phyloP scores from a whole-genome alignment of 805 yeast genomes.

The Deakozyma indianensis region DNA sequence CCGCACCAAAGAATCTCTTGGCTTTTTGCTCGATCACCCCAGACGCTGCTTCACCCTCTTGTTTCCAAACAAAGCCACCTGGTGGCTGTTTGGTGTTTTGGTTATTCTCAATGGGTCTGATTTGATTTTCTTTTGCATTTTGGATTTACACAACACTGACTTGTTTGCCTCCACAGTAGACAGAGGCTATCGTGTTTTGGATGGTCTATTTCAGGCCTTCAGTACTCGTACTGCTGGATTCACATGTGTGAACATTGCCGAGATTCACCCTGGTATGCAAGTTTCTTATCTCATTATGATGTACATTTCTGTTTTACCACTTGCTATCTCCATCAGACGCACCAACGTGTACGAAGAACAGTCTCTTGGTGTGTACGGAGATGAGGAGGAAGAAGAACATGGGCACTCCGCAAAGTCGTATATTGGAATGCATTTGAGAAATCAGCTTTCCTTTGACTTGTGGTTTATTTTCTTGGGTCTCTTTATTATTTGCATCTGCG shows the following conservation, averaged over 20 bases:
- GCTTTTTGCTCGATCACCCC: conserved; percentile 86
- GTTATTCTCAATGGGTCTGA: conserved; percentile 63
- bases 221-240: conserved; percentile 94
- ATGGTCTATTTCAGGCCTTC: conserved; percentile 82
- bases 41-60: conserved; percentile 89
- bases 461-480: conserved; percentile 87
- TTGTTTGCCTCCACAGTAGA: conserved; percentile 1
- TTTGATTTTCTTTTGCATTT: conserved; percentile 60
- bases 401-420: conserved; percentile 29
- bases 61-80: conserved; percentile 86
- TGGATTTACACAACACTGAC: conserved; percentile 43
- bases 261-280: conserved; percentile 79
- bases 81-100: conserved; percentile 79
- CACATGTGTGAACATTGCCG: conserved; percentile 50
- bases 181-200: conserved; percentile 52
- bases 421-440: conserved; percentile 76
- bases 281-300: conserved; percentile 92
- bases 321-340: conserved; percentile 91
- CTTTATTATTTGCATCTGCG: conserved; percentile 77
- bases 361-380: conserved; percentile 78
- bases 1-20: conserved; percentile 48
- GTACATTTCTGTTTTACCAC: conserved; percentile 93
- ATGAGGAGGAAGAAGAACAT: conserved; percentile 17
- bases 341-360: conserved; percentile 98
- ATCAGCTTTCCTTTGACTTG: conserved; percentile 83